A percentile compares a stretch with the other conserved stretches of the same genome.
These are phyloP conservation scores for Pleurotus cornucopiae DNA, from an alignment of 768 basidiomycete genomes.

Conservation along the genomic window DNA sequence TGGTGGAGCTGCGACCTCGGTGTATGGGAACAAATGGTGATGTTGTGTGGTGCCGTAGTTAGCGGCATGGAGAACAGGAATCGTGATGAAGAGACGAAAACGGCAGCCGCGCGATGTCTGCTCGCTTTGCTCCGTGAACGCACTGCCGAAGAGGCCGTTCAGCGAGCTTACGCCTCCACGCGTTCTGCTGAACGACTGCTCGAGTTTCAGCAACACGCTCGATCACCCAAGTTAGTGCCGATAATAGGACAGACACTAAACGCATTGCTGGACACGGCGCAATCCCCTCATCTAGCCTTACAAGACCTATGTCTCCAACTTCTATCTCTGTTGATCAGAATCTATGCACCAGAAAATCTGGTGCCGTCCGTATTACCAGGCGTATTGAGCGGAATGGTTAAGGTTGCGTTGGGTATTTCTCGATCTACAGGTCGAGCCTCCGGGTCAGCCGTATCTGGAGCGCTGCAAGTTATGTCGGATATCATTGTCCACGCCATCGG, in stretches of 20 bases:
- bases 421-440: slow-evolving; percentile 65
- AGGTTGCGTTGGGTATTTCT: slow-evolving; percentile 55
- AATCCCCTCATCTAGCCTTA: slow-evolving; percentile 54
- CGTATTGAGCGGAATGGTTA: slow-evolving; percentile 71
- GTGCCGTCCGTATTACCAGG: slow-evolving; percentile 79
- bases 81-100: slow-evolving; percentile 81
- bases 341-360: slow-evolving; percentile 49
- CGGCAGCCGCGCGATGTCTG: slow-evolving; percentile 69
- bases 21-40: slow-evolving; percentile 85
- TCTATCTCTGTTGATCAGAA: slow-evolving; percentile 49
- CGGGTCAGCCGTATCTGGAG: slow-evolving; percentile 58
- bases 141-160: slow-evolving; percentile 31
- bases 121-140: slow-evolving; percentile 57
- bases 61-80: slow-evolving; percentile 64
- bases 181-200: slow-evolving; percentile 24
- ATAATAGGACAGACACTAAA: slow-evolving; percentile 82
- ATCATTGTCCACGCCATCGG: slow-evolving; percentile 57
- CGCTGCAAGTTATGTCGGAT: slow-evolving; percentile 53
- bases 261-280: slow-evolving; percentile 56
- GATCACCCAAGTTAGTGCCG: slow-evolving; percentile 55
- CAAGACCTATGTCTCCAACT: slow-evolving; percentile 62
- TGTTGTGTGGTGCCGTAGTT: slow-evolving; percentile 62
- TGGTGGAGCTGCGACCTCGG: slow-evolving; percentile 78
- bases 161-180: slow-evolving; percentile 15
- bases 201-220: slow-evolving; percentile 40